Percentiles rank a stretch among this genome's conserved stretches.
Conservation (phyloP, 2,329 filamentous ascomycete genomes). For the Cyphellophora europaea region DNA sequence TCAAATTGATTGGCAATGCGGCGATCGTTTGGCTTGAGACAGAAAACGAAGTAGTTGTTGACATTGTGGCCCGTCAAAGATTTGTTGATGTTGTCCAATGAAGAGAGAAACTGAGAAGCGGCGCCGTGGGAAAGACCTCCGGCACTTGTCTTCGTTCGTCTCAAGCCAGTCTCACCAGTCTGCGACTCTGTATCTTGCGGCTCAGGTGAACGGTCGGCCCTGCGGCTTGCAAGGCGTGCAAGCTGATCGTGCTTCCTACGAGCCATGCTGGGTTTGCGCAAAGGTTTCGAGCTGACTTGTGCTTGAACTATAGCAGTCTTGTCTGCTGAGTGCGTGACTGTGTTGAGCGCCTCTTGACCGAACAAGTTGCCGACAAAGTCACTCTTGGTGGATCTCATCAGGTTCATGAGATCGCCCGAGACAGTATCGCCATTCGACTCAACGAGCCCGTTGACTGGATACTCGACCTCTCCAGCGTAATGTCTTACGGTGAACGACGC, state of each 20-base stretch:
- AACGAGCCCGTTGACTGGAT: constrained; percentile 73
- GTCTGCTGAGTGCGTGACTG: constrained; percentile 87
- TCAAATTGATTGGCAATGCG: constrained; percentile 98
- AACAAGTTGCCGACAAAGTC: constrained; percentile 85
- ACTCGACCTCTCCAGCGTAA: constrained; percentile 94
- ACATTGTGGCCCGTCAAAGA: constrained; percentile 72
- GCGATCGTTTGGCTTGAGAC: constrained; percentile 91
- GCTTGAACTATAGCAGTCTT: constrained; percentile 88
- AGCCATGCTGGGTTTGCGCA: constrained; percentile 86
- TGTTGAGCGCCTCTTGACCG: constrained; percentile 89
- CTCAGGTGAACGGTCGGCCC: constrained; percentile 25
- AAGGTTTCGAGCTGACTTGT: constrained; percentile 89
- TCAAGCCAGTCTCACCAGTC: constrained; percentile 12
- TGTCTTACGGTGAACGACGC: constrained; percentile 86
- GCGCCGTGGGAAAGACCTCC: constrained; percentile 61
- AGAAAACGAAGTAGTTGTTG: constrained; percentile 95
- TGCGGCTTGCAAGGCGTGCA: constrained; percentile 33
- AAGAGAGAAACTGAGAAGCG: constrained; percentile 81
- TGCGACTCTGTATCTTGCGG: constrained; percentile 27
- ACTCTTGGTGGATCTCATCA: constrained; percentile 80
- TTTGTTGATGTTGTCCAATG: constrained; percentile 83
- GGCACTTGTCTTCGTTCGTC: constrained; percentile 30
- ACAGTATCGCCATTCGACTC: constrained; percentile 97
- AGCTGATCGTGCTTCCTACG: constrained; percentile 59
- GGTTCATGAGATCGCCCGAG: constrained; percentile 88